phyloP scores from a whole-genome alignment of 352 stramenopile species.

The Hyaloperonospora arabidopsidis region DNA sequence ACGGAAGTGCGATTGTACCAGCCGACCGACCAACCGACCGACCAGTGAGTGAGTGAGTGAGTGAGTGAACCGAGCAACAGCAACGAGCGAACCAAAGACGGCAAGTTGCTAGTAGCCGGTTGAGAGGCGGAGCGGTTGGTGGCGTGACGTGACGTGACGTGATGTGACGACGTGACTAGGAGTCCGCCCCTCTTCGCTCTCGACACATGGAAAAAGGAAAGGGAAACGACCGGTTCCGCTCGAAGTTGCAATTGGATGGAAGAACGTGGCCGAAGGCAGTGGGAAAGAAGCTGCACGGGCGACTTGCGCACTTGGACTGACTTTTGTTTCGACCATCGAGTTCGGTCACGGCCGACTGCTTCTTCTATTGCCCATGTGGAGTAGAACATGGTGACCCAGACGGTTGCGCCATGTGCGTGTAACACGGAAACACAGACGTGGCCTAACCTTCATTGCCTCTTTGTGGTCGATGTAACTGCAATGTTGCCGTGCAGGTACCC shows the following conservation, averaged over 20 bases:
- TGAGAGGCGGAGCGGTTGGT: slow-evolving; percentile 29
- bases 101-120: slow-evolving; percentile 7
- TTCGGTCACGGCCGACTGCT: slow-evolving; percentile 11
- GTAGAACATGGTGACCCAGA: too few relatives aligned
- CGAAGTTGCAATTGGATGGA: slow-evolving; percentile 23
- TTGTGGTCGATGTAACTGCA: slow-evolving; percentile 10
- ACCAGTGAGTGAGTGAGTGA: too few relatives aligned
- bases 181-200: slow-evolving; percentile 10
- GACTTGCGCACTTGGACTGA: not conserved
- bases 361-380: slow-evolving; percentile 12
- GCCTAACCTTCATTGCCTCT: slow-evolving; percentile 2
- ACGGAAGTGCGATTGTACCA: slow-evolving; percentile 27
- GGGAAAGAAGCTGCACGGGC: not conserved
- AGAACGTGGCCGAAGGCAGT: slow-evolving; percentile 6
- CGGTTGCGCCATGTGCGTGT: slow-evolving; percentile 11
- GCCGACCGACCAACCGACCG: too few relatives aligned
- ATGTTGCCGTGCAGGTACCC: slow-evolving; percentile 12
- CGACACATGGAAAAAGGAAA: slow-evolving; percentile 3
- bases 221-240: slow-evolving; percentile 9
- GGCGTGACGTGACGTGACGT: slow-evolving; percentile 8
- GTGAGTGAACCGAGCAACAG: too few relatives aligned
- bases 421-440: slow-evolving; percentile 14
- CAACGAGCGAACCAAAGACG: slow-evolving; percentile 5
- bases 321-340: slow-evolving; percentile 18
- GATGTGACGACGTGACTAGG: slow-evolving; percentile 3